Evolutionary conservation across 257 asterid species (phyloP).

Genomic region (Nemophila menziesii): DNA sequence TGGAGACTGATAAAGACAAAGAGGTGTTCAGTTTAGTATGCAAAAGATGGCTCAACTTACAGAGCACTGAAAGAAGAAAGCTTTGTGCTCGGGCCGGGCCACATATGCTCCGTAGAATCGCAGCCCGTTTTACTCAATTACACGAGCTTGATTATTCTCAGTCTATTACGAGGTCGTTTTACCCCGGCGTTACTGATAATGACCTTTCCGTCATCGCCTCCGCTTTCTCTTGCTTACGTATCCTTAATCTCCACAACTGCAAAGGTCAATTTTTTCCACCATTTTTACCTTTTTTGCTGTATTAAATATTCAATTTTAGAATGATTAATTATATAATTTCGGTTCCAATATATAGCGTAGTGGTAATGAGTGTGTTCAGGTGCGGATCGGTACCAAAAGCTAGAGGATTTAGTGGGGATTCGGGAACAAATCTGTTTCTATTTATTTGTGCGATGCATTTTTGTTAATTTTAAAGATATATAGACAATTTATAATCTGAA

Average conservation of each 20-base stretch:
- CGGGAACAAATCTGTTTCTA: no score
- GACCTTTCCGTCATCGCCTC: conserved; percentile 70
- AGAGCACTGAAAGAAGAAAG: conserved; percentile 68
- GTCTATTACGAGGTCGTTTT: conserved; percentile 75
- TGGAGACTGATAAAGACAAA: conserved; percentile 50
- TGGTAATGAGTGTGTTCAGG: no score
- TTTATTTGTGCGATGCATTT: no score
- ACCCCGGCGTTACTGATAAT: conserved; percentile 81
- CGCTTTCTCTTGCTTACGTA: conserved; percentile 44
- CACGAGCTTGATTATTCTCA: conserved; percentile 74
- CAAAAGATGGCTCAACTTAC: conserved; percentile 82
- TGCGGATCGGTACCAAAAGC: no score
- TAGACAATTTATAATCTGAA: no score
- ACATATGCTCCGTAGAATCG: conserved; percentile 67
- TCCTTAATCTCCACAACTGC: conserved; percentile 54
- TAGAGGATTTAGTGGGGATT: no score
- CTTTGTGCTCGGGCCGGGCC: conserved; percentile 91
- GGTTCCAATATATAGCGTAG: no score
- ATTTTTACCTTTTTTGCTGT: not conserved
- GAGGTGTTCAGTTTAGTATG: conserved; percentile 80
- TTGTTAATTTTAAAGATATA: no score
- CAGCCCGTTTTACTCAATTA: conserved; percentile 66
- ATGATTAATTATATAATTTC: no score
- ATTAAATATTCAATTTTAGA: no score
- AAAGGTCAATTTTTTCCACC: conserved; percentile 33